These are phyloP conservation scores for Carex littledalei DNA, from an alignment of 176 grass and related monocot genomes.

Conservation along the genomic window DNA sequence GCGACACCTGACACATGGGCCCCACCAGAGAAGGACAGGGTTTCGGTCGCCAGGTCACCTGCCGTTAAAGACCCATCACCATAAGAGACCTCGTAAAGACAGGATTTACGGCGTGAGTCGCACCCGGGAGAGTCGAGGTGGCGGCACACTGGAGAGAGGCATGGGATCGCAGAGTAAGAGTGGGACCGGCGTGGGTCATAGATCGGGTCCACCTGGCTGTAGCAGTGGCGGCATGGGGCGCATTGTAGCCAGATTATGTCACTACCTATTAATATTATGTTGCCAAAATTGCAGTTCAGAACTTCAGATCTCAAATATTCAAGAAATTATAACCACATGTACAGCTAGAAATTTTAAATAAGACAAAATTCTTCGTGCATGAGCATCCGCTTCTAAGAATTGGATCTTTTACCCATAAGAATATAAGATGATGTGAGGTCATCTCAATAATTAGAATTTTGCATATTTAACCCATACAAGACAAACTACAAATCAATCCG, in stretches of 20 bases:
- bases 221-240: slow-evolving; percentile 80
- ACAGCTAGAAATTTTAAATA: not conserved
- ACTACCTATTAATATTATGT: slow-evolving; percentile 35
- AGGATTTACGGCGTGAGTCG: slow-evolving; percentile 55
- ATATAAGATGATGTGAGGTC: not conserved
- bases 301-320: not conserved
- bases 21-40: slow-evolving; percentile 62
- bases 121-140: slow-evolving; percentile 68
- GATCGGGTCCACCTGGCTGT: slow-evolving; percentile 64
- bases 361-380: not conserved
- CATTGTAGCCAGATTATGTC: slow-evolving; percentile 92
- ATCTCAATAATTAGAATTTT: not conserved
- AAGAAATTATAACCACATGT: not conserved
- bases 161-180: slow-evolving; percentile 58
- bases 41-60: slow-evolving; percentile 76
- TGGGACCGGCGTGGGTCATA: slow-evolving; percentile 63
- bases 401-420: not conserved
- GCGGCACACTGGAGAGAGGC: slow-evolving; percentile 54
- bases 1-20: slow-evolving; percentile 60
- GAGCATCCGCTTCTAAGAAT: not conserved
- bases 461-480: not conserved
- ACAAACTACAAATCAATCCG: not conserved
- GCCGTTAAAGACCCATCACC: slow-evolving; percentile 84
- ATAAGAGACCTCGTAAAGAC: slow-evolving; percentile 92
- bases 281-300: not conserved